Evolutionary conservation across 2,329 filamentous ascomycete genomes (phyloP).

Genomic region (Fusarium chaquense): DNA sequence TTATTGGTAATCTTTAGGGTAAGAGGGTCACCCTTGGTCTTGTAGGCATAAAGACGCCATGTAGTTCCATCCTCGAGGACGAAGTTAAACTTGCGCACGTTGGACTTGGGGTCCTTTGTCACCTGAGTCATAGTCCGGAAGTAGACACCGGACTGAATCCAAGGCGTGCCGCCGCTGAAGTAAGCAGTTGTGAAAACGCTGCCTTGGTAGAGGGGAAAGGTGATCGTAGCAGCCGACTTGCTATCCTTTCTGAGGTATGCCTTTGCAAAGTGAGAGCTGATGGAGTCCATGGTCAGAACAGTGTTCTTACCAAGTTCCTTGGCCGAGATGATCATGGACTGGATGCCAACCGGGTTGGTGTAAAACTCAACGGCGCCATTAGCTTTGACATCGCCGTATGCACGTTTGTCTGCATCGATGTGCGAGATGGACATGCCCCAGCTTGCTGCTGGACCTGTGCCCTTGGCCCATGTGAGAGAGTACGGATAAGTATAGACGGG

Average conservation of each 20-base stretch:
- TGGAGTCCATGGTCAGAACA: conserved; percentile 63
- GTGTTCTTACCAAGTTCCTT: conserved; percentile 75
- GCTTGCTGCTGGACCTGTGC: conserved; percentile 70
- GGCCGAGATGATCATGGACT: conserved; percentile 84
- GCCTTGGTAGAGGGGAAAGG: conserved; percentile 87
- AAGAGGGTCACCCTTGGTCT: conserved; percentile 68
- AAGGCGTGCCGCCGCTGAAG: conserved; percentile 77
- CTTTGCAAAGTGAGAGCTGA: conserved; percentile 71
- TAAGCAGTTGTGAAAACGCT: conserved; percentile 87
- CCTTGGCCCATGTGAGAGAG: conserved; percentile 74
- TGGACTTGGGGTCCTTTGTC: conserved; percentile 67
- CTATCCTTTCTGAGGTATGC: conserved; percentile 72
- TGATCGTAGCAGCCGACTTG: conserved; percentile 70
- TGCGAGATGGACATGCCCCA: conserved; percentile 86
- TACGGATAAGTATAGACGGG: conserved; percentile 83
- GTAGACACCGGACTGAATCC: conserved; percentile 79
- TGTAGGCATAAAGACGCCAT: conserved; percentile 85
- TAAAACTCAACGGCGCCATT: conserved; percentile 77
- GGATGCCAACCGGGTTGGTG: conserved; percentile 83
- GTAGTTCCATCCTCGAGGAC: conserved; percentile 76
- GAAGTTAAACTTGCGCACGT: conserved; percentile 81
- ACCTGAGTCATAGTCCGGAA: conserved; percentile 75
- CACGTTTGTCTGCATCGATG: conserved; percentile 73
- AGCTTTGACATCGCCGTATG: conserved; percentile 70
- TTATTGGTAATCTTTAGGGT: conserved; percentile 77